Percentiles rank a stretch among this genome's conserved stretches.
Conservation (phyloP, 1,284 basidiomycete genomes). For the Fistulina hepatica region DNA sequence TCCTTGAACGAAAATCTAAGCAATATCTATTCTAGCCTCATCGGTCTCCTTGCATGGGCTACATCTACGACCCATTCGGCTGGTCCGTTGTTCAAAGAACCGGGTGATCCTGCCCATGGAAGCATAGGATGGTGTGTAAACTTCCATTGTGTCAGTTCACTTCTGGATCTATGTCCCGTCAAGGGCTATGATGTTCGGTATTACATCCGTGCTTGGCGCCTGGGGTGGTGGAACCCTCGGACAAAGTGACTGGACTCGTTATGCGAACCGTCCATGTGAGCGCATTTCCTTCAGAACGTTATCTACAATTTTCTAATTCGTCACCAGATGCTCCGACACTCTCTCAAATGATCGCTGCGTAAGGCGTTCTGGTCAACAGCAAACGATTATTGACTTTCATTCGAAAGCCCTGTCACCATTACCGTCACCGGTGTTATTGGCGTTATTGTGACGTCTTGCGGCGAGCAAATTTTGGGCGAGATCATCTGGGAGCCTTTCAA, state of each 20-base stretch:
- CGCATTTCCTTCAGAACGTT: neutral
- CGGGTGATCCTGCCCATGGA: constrained; percentile 13
- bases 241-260: constrained; percentile 17
- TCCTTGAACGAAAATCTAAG: neutral
- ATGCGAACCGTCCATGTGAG: constrained; percentile 14
- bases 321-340: constrained; percentile 13
- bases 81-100: constrained; percentile 13
- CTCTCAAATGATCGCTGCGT: constrained; percentile 14
- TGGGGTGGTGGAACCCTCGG: constrained; percentile 15
- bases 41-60: constrained; percentile 15
- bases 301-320: neutral
- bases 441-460: constrained; percentile 17
- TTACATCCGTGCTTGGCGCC: constrained; percentile 11
- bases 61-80: constrained; percentile 12
- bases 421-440: constrained; percentile 14
- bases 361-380: constrained; percentile 1
- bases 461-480: constrained; percentile 15
- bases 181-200: constrained; percentile 13
- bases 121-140: constrained; percentile 14
- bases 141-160: constrained; percentile 8
- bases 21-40: constrained; percentile 7
- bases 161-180: constrained; percentile 3
- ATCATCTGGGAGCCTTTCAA: constrained; percentile 17
- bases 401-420: constrained; percentile 14
- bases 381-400: constrained; percentile 1